phyloP scores from a whole-genome alignment of 805 yeast genomes.

The Wickerhamomyces hampshirensis region DNA sequence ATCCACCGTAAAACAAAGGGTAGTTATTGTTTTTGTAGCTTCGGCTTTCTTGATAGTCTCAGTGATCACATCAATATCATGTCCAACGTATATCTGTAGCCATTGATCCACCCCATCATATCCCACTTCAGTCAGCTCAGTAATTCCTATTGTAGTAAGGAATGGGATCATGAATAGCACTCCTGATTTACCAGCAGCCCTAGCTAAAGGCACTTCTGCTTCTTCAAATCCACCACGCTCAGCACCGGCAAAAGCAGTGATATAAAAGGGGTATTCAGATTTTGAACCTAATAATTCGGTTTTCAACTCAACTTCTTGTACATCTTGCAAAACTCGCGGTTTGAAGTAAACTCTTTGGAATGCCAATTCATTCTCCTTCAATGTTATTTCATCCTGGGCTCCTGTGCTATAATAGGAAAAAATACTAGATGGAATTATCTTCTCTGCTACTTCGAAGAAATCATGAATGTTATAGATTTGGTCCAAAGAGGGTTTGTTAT shows the following conservation, averaged over 20 bases:
- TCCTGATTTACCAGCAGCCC: conserved; percentile 36
- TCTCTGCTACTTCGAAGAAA: conserved; percentile 35
- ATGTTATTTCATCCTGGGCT: conserved; percentile 43
- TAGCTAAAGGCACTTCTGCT: conserved; percentile 38
- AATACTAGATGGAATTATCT: conserved; percentile 29
- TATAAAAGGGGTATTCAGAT: conserved; percentile 42
- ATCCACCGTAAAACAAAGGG: conserved; percentile 51
- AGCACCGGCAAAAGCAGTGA: conserved; percentile 44
- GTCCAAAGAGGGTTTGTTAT: conserved; percentile 27
- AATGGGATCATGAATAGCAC: conserved; percentile 46
- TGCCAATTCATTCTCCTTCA: conserved; percentile 39
- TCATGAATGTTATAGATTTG: conserved; percentile 33
- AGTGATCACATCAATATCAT: conserved; percentile 26
- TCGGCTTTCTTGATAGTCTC: conserved; percentile 35
- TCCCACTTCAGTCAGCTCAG: conserved; percentile 34
- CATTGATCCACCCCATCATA: conserved; percentile 36
- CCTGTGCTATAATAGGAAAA: conserved; percentile 46
- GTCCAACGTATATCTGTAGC: conserved; percentile 45
- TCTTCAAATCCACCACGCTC: conserved; percentile 36
- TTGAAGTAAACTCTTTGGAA: conserved; percentile 39
- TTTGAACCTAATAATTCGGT: conserved; percentile 46
- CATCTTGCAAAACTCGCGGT: conserved; percentile 39
- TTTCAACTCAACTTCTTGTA: conserved; percentile 31
- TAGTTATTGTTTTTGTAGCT: conserved; percentile 36
- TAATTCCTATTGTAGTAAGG: conserved; percentile 35